Evolutionary conservation across 169 alveolate species (phyloP), one percentile per base, ranked within the genome.

Genomic region (Plasmodium vivax): DNA sequence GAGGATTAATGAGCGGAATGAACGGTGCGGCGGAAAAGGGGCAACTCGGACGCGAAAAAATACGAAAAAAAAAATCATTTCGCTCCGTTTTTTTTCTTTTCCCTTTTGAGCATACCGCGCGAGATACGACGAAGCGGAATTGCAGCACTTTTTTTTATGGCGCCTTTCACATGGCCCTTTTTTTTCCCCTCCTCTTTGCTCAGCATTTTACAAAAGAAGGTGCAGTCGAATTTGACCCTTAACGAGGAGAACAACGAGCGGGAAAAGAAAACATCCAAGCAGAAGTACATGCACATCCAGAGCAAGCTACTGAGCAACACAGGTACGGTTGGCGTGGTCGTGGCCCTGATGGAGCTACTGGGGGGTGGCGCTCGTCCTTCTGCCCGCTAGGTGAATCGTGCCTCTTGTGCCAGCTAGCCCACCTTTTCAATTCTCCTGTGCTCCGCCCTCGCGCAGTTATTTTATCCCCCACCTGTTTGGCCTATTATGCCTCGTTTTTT

Each of bases 251-350:
- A 16, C 77, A 87, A 71, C 45, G 81, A 87, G 19, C 58, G 68
- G 45, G 71, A 75, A 54, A 77, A 87, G 30, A 87, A 87, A 77
- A 75, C 27, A 79, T 4, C 43, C 4, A 87, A 87, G 62, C 93
- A 87, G 72, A 87, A 87, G 10, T 87, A 87, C 56, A 87, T 75
- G 93, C 93, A 87, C 72, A 79, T 87, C 38, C 93, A 87, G 71
- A 87, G 93, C 68, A 87, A 87, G 81, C 45, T 87, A 41, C 82
- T 87, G 45, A 87, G 93, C 68, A 87, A 87, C 68, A 87, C 93
- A 75, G 93, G 93, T 87, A 87, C 12, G 30, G 19, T 30, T 84
- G 9, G 30, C 36, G 3, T 4, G 77, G 32, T 38, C 43, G 14
- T 30, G 27, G 12, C 32, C 77, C 77, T 27, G 38, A 68, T 68